phyloP scores from a whole-genome alignment of 1,284 basidiomycete genomes.

The Ceratobasidium sp. region DNA sequence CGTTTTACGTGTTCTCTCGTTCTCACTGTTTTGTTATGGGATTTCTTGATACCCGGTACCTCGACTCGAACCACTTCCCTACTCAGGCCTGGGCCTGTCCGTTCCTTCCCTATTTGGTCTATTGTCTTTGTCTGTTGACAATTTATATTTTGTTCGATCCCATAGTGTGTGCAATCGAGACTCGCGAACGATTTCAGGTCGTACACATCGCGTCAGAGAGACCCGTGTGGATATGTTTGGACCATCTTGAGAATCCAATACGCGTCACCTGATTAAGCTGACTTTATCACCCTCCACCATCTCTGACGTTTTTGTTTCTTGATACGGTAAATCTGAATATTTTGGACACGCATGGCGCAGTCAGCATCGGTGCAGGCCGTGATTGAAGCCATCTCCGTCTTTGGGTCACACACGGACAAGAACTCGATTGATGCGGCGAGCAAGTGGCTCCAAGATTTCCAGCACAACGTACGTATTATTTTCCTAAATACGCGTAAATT shows the following conservation, averaged over 20 bases:
- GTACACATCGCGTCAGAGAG: neutral
- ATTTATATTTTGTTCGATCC: constrained; percentile 31
- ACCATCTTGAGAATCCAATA: constrained; percentile 12
- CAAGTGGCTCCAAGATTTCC: constrained; percentile 92
- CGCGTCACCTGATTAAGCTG: constrained; percentile 38
- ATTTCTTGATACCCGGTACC: constrained; percentile 40
- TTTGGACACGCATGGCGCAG: constrained; percentile 23
- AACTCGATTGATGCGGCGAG: constrained; percentile 82
- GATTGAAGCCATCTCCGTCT: constrained; percentile 74
- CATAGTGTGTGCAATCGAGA: neutral
- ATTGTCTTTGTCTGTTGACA: constrained; percentile 35
- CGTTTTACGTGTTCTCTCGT: constrained; percentile 39
- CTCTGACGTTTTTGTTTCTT: constrained; percentile 8
- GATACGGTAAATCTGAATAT: constrained; percentile 11
- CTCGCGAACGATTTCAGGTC: neutral
- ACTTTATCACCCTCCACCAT: constrained; percentile 34
- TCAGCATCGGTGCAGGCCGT: constrained; percentile 61
- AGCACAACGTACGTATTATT: constrained; percentile 84
- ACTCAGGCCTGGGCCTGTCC: constrained; percentile 20
- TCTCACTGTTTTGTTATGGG: constrained; percentile 39
- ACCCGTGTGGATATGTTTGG: constrained; percentile 37
- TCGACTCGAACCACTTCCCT: constrained; percentile 22
- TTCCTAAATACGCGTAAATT: neutral
- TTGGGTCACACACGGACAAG: constrained; percentile 79
- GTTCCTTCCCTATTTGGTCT: constrained; percentile 25